phyloP scores from a whole-genome alignment of 805 yeast genomes.

The Cyberlindnera nakhonratchasimensis region DNA sequence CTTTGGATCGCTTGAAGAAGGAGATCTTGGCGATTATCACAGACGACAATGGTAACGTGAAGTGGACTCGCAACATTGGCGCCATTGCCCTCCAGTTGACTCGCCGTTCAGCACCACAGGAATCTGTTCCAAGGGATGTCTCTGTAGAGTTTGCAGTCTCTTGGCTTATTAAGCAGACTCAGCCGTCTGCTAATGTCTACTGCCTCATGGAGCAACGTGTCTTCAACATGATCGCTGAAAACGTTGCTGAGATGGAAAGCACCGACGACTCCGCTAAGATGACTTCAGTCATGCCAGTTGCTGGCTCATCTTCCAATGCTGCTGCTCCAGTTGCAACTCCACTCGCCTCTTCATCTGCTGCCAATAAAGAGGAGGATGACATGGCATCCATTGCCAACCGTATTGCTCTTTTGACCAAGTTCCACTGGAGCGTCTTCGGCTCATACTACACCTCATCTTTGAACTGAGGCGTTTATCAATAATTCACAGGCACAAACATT shows the following conservation, averaged over 20 bases:
- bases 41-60: constrained; percentile 81
- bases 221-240: constrained; percentile 45
- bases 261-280: constrained; percentile 11
- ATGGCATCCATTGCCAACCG: constrained; percentile 57
- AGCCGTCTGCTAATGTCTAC: constrained; percentile 75
- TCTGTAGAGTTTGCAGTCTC: constrained; percentile 54
- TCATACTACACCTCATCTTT: constrained; percentile 44
- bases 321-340: constrained; percentile 9
- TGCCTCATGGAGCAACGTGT: constrained; percentile 68
- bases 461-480: constrained; percentile 5
- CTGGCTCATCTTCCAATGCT: constrained; percentile 13
- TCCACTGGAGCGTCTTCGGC: constrained; percentile 85
- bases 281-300: constrained; percentile 11
- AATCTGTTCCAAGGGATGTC: constrained; percentile 18
- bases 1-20: constrained; percentile 49
- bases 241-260: constrained; percentile 31
- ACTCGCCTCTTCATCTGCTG: constrained; percentile 12
- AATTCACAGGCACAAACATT: background rate
- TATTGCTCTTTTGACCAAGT: constrained; percentile 52
- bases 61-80: constrained; percentile 83
- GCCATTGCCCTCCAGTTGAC: constrained; percentile 67
- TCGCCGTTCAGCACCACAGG: constrained; percentile 35
- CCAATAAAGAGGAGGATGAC: constrained; percentile 37
- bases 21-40: constrained; percentile 77
- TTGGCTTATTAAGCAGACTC: constrained; percentile 84